A percentile compares a stretch with the other conserved stretches of the same genome.
These are phyloP conservation scores for Hanseniaspora nectarophila DNA, from an alignment of 805 yeast genomes.

Conservation along the genomic window DNA sequence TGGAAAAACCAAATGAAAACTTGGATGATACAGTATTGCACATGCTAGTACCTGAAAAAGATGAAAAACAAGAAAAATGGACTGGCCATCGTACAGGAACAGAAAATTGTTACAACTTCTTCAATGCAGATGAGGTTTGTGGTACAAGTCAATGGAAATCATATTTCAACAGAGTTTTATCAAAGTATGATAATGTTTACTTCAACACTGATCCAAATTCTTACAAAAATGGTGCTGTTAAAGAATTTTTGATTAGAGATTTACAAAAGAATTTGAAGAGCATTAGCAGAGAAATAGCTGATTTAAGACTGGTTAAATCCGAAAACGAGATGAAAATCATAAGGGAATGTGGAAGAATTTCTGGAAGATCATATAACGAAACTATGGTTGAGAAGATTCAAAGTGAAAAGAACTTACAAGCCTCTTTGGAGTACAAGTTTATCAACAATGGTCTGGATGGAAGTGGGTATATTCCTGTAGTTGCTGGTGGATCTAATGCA, in stretches of 20 bases:
- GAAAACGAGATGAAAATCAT: constrained; percentile 62
- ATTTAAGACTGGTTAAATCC: constrained; percentile 56
- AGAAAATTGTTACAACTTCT: constrained; percentile 66
- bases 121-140: constrained; percentile 72
- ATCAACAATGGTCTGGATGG: constrained; percentile 79
- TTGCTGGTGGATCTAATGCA: constrained; percentile 86
- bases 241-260: constrained; percentile 23
- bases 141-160: constrained; percentile 35
- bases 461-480: constrained; percentile 88
- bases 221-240: constrained; percentile 20
- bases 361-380: constrained; percentile 70
- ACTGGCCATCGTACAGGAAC: constrained; percentile 88
- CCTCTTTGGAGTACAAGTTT: constrained; percentile 73
- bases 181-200: constrained; percentile 40
- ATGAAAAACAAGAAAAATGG: constrained; percentile 75
- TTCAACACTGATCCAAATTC: constrained; percentile 36
- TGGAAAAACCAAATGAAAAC: constrained; percentile 48
- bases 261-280: constrained; percentile 21
- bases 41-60: constrained; percentile 76
- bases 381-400: constrained; percentile 59
- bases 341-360: constrained; percentile 72
- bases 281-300: constrained; percentile 21
- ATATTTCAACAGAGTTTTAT: constrained; percentile 38
- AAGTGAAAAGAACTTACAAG: constrained; percentile 67
- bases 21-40: constrained; percentile 51